Evolutionary conservation across 495 filamentous ascomycete genomes (phyloP), one percentile per base, ranked within the genome.

Genomic region (Xylaria cubensis): DNA sequence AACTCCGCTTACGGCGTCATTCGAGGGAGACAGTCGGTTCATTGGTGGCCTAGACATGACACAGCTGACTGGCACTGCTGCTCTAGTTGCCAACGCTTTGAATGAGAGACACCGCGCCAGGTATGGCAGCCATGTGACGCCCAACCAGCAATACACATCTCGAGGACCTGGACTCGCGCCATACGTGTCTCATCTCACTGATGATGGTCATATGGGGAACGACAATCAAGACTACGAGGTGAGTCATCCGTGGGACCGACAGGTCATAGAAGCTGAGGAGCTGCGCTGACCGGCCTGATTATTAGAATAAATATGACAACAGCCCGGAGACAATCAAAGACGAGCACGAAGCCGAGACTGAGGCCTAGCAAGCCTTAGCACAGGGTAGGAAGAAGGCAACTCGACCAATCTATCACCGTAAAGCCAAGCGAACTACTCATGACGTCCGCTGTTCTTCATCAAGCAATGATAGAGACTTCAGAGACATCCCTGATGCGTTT

Each of bases 11-110:
- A 62, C 29, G 5, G 56, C 67, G 6, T 50, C 67, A 10, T 64
- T 42, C 19, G 4, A 34, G 32, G 61, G 32, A 44, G 46, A 65
- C 1, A 61, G 56, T 44, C 15, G 8, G 32, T 41, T 44, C 12
- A 65, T 65, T 32, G 58, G 46, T 26, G 61, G 61, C 44, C n/a
- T 46, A 8, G 61, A 56, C 61, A 71, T 71, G 69, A 64, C 21
- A 10, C n/a, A 46, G n/a, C 48, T 65, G 34, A 50, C 26, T 24
- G 69, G 69, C 42, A 46, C 58, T 15, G 61, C 59, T 42, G 69
- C 59, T 51, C 67, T 70, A 24, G 26, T 67, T 21, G 48, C 65
- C 3, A 56, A 67, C n/a, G 50, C 50, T 24, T 3, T 41, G 10
- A 44, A 36, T 32, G 5, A 29, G n/a, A 42, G n/a, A 10, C 39